Conservation (phyloP, 2,329 filamentous ascomycete species). For the Diaporthe sp. region DNA sequence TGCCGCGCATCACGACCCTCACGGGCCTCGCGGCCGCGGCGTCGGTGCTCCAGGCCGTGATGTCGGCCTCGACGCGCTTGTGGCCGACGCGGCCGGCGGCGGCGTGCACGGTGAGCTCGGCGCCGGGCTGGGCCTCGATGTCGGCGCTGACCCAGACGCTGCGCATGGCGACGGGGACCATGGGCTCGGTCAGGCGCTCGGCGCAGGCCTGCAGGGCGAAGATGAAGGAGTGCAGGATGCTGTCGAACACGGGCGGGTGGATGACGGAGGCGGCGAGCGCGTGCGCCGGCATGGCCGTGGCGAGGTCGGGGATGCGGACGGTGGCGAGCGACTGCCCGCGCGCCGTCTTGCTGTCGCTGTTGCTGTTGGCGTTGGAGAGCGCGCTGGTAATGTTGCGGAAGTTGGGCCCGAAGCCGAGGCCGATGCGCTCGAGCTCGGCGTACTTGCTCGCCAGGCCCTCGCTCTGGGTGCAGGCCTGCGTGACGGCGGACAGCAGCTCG, state of each 20-base stretch:
- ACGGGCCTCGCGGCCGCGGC: neutral
- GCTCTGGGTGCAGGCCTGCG: conserved; percentile 32
- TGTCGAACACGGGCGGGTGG: conserved; percentile 36
- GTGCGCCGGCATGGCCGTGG: conserved; percentile 28
- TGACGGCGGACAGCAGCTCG: conserved; percentile 32
- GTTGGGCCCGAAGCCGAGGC: conserved; percentile 38
- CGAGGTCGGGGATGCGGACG: conserved; percentile 34
- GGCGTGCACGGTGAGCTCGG: conserved; percentile 39
- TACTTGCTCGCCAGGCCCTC: conserved; percentile 35
- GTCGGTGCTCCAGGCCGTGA: conserved; percentile 37
- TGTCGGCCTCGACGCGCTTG: conserved; percentile 38
- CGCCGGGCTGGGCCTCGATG: conserved; percentile 31
- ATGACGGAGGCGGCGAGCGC: conserved; percentile 29
- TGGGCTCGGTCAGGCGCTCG: conserved; percentile 34
- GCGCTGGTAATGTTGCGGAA: conserved; percentile 39
- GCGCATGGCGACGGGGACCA: conserved; percentile 38
- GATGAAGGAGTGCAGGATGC: conserved; percentile 40
- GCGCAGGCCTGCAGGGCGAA: conserved; percentile 35
- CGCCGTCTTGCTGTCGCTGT: neutral
- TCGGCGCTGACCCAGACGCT: conserved; percentile 40
- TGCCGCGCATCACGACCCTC: conserved; percentile 28
- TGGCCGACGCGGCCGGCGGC: conserved; percentile 30
- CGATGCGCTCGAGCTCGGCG: conserved; percentile 37
- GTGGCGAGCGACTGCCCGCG: conserved; percentile 36
- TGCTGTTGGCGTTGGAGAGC: conserved; percentile 9